phyloP scores from a whole-genome alignment of 768 basidiomycete genomes.

The Atractiella rhizophila region DNA sequence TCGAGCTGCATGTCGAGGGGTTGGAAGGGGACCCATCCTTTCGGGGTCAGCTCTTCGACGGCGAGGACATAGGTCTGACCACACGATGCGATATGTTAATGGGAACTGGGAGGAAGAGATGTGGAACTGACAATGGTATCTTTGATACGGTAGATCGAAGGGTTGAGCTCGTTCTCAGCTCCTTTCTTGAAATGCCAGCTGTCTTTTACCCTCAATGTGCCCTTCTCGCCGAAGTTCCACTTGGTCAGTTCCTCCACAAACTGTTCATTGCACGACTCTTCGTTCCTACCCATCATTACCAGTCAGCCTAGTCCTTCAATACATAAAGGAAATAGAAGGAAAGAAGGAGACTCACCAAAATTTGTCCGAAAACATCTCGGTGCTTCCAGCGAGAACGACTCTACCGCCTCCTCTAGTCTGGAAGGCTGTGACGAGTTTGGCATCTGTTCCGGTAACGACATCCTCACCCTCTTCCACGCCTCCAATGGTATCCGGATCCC shows the following conservation, averaged over 20 bases:
- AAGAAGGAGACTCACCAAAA: constrained; percentile 19
- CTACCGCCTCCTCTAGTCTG: constrained; percentile 57
- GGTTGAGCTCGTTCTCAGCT: constrained; percentile 18
- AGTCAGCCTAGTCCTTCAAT: constrained; percentile 1
- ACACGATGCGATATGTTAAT: too few species aligned
- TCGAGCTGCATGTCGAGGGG: constrained; percentile 67
- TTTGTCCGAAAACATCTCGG: constrained; percentile 53
- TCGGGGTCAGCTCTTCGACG: constrained; percentile 42
- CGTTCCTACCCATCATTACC: constrained; percentile 29
- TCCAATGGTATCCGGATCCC: constrained; percentile 39
- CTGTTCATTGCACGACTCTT: constrained; percentile 44
- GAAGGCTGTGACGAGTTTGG: constrained; percentile 64
- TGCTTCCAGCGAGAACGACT: constrained; percentile 54
- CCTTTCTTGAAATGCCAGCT: constrained; percentile 23
- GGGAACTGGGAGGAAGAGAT: background rate
- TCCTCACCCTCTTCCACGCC: constrained; percentile 34
- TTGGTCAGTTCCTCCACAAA: constrained; percentile 48
- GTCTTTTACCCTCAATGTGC: constrained; percentile 50
- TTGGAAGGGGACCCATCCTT: constrained; percentile 43
- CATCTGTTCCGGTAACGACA: constrained; percentile 49
- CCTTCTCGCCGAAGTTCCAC: constrained; percentile 77
- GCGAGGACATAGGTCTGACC: constrained; percentile 52
- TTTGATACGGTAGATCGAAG: constrained; percentile 43
- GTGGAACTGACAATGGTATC: constrained; percentile 41
- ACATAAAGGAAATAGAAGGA: background rate